Evolutionary conservation across 2,329 filamentous ascomycete species (phyloP), one percentile per base, ranked within the genome.

Genomic region (Trichoderma koningiopsis): DNA sequence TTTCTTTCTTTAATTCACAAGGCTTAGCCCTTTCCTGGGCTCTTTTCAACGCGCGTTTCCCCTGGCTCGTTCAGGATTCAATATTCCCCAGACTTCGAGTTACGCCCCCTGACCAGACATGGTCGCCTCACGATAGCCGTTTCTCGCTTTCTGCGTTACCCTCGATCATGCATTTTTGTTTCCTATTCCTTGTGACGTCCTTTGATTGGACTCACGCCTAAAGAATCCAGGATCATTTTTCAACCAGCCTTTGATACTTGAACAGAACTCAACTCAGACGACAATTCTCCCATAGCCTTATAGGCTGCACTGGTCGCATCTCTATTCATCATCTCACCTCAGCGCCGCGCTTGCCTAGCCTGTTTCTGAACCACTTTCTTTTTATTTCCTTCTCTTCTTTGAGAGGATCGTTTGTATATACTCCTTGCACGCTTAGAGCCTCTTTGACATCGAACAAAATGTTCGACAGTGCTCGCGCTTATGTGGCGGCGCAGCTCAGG

Each of bases 401-500:
- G 4, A 27, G n/a, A 33, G 33, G 29, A 37, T n/a, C n/a, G 3
- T 37, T 22, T 27, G 19, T 33, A 19, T 29, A 29, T 37, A 35
- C 19, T 14, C 16, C 27, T 61, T 13, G 7, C 37, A 31, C 14
- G 52, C 24, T 47, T 14, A 27, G 55, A 59, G 56, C 7, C 8
- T 52, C 40, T 27, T 62, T 58, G 53, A 58, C 60, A 24, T 52
- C 53, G 66, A 29, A 60, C 29, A 69, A 60, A 60, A 81, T 79
- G 78, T 77, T 83, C 70, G 74, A 78, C 70, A 72, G 73, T 70
- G 68, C 74, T 70, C 77, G 76, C 70, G 76, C 76, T 72, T 77
- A 71, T 59, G 35, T 81, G 53, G 80, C 81, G 80, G 77, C 76
- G 47, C 81, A 85, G 74, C 69, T 87, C 71, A 82, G 80, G 77